Evolutionary conservation across 225 moss, liverwort and hornwort genomes (phyloP), one percentile per base, ranked within the genome.

Genomic region (Anthoceros angustus): DNA sequence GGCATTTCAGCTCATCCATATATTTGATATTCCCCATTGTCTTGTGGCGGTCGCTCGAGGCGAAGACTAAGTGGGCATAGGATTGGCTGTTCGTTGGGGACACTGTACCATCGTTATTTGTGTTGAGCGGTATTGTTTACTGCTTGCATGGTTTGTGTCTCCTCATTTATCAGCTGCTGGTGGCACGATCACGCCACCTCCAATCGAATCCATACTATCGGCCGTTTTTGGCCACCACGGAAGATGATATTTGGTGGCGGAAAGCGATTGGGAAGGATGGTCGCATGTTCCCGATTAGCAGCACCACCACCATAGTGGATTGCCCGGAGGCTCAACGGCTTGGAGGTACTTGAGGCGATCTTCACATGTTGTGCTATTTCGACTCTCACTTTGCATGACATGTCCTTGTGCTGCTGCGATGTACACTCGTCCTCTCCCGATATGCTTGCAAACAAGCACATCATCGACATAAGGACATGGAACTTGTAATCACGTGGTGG

Each of bases 71-170:
- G 77, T 74, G 92, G 87, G 48, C 92, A 98, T 79, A 85, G 77
- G 46, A 66, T 84, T 2, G 82, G 82, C 8, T 83, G 82, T 76
- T 82, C 70, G 83, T 84, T 11, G 89, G 80, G 41, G 98, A 98
- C 62, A 92, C 98, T 66, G 84, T 98, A 21, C 98, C 98, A 38
- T 98, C 71, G 81, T 98, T 63, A 98, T 98, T 32, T 92, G 89
- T 65, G 72, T 84, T 63, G 87, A 98, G 69, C 82, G 92, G 95
- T 92, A 25, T 66, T n/a, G 10, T 39, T 5, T 40, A 10, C 42
- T 66, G 15, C 40, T 66, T 41, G 41, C 66, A 2, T 38, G 38
- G n/a, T 15, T 6, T 20, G 12, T 18, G 2, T 55, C 18, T 8
- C 16, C 8, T 43, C 15, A 32, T 42, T 38, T 63, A 2, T 12